These are phyloP conservation scores for Gossypium turneri DNA, from an alignment of 345 rosid genomes.

Conservation along the genomic window DNA sequence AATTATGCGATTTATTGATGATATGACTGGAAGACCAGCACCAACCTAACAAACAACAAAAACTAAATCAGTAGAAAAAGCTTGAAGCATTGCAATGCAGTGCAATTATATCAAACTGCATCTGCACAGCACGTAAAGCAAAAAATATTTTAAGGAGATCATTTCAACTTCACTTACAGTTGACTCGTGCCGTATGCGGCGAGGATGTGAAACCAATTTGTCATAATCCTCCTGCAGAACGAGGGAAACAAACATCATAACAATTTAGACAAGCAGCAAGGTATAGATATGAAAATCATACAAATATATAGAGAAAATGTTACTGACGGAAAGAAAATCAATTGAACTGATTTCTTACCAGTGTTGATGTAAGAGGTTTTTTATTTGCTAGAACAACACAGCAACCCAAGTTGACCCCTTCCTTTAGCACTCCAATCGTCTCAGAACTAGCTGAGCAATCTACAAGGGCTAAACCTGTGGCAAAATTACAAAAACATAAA, in stretches of 20 bases:
- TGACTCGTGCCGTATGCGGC: constrained; percentile 76
- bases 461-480: constrained; percentile 64
- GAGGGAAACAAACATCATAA: neutral
- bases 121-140: neutral
- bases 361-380: constrained; percentile 78
- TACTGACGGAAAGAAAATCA: neutral
- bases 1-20: constrained; percentile 70
- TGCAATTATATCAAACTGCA: constrained; percentile 23
- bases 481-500: constrained; percentile 16
- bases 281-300: neutral
- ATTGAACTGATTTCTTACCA: constrained; percentile 39
- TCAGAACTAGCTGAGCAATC: constrained; percentile 88
- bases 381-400: constrained; percentile 85
- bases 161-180: constrained; percentile 56
- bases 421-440: constrained; percentile 46
- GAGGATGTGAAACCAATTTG: constrained; percentile 52
- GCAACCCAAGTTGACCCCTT: constrained; percentile 61
- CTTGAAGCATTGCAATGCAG: neutral
- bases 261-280: neutral
- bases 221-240: constrained; percentile 67
- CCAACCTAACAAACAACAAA: constrained; percentile 35
- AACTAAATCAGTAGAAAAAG: neutral
- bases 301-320: neutral
- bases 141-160: neutral
- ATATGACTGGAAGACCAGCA: constrained; percentile 93